Evolutionary conservation across 1,139 yeast species (phyloP), one percentile per base, ranked within the genome.

Genomic region (Geotrichum siamense): DNA sequence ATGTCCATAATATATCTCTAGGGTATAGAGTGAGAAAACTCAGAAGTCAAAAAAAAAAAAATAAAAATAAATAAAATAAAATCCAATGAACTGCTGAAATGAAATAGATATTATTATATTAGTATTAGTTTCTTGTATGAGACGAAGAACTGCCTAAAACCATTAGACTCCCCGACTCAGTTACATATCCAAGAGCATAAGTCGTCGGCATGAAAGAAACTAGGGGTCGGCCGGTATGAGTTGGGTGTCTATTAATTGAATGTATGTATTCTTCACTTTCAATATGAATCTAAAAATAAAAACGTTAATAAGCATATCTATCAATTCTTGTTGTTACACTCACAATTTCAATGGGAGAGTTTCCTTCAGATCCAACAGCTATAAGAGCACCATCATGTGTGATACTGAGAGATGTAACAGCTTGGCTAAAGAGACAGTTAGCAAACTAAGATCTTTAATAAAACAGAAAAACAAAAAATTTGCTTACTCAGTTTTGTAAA

Each of bases 401-500:
- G 44, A 63, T 62, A 13, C 60, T 52, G 12, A 65, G 33, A 2
- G 62, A 52, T 13, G 53, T 48, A 2, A 64, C 53, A 1, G 65
- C 58, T 25, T 56, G 58, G 40, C 46, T 43, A 34, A 20, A 32
- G 9, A 17, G 17, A 8, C 12, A 27, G n/a, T n/a, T n/a, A n/a
- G n/a, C n/a, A n/a, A n/a, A n/a, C n/a, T n/a, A n/a, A n/a, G n/a
- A n/a, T n/a, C n/a, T 20, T 27, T 27, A 29, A 20, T 8, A 29
- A 37, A 26, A 10, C 27, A n/a, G 15, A 5, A 37, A n/a, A 4
- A 17, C 8, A 8, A 13, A 9, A 17, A 17, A 10, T 4, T 5
- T 29, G 34, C 46, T 38, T 25, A 43, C 46, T 79, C 80, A 2
- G 75, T 62, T 39, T 64, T 67, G 25, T 71, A 60, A 13, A 79